phyloP scores from a whole-genome alignment of 2,329 filamentous ascomycete genomes.

The Trichoderma harzianum region DNA sequence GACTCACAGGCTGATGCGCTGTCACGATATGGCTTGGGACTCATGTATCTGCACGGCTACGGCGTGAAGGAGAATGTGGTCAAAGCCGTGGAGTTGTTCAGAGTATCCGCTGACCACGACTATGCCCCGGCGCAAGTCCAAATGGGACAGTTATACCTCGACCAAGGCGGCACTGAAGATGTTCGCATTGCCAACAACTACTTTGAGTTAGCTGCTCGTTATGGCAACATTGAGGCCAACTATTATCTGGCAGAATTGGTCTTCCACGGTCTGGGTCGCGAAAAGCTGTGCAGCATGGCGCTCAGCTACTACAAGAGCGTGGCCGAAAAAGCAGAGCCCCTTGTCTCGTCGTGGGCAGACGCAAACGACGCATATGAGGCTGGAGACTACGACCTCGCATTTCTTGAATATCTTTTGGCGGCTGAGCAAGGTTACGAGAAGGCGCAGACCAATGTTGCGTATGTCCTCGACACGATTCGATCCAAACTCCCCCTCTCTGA shows the following conservation, averaged over 20 bases:
- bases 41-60: constrained; percentile 79
- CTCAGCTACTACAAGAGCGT: constrained; percentile 80
- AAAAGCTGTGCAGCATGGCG: constrained; percentile 73
- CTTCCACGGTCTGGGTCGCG: constrained; percentile 73
- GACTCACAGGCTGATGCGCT: constrained; percentile 72
- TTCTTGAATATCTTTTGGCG: constrained; percentile 79
- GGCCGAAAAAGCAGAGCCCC: constrained; percentile 66
- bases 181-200: constrained; percentile 76
- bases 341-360: constrained; percentile 76
- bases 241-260: constrained; percentile 91
- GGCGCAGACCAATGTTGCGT: constrained; percentile 87
- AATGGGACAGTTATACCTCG: constrained; percentile 78
- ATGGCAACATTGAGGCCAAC: constrained; percentile 81
- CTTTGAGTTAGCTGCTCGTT: constrained; percentile 80
- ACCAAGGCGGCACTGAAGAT: constrained; percentile 70
- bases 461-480: constrained; percentile 71
- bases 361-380: constrained; percentile 78
- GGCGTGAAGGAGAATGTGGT: constrained; percentile 67
- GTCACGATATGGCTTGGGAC: constrained; percentile 77
- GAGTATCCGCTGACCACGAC: constrained; percentile 76
- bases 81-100: constrained; percentile 73
- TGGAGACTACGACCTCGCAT: constrained; percentile 74
- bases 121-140: constrained; percentile 77
- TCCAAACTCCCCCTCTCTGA: constrained; percentile 41
- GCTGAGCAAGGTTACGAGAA: constrained; percentile 90